Base-by-base conservation (phyloP, 768 basidiomycete species). In the Hirschioporus abietinus region DNA sequence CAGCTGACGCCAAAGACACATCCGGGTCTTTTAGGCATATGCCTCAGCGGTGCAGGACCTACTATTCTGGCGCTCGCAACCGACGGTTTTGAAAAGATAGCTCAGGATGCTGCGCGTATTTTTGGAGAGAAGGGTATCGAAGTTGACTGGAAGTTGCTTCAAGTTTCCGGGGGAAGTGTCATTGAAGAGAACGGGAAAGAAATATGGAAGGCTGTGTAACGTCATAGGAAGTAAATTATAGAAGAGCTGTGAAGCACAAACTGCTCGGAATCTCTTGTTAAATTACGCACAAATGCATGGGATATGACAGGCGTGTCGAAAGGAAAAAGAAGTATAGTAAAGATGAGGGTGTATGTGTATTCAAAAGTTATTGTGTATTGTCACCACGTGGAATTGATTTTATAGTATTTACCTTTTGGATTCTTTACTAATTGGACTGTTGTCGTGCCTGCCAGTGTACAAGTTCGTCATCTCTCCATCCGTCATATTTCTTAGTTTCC, bases 11-110 rank as follows among this genome's bases (percentile, higher is more conserved):
- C 96, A 6, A 71, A 84, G 9, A 89, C 92, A 0, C 96, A 99
- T 77, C 92, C 93, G 0, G 97, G 97, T n/a, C 81, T 99, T 4
- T 83, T 99, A 9, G 97, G 97, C 4, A 97, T 99, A 65, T 99
- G 97, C 76, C 87, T 99, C 35, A 99, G 96, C 1, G 97, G 97
- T 7, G 97, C 97, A 5, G 97, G 97, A 0, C 97, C 97, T 3
- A 98, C 97, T 6, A 97, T 99, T 68, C 85, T 99, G 68, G 97
- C 97, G 0, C 86, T 99, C 20, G 97, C 97, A 1, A 95, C 93
- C 0, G 77, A 79, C 35, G 88, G 89, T 26, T 99, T 92, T 71
- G 92, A 95, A 60, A 81, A 80, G 7, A 97, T 99, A 67, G 95
- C 93, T 4, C 85, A 89, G 71, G 90, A 90, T 70, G 95, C 93